Percentiles rank a stretch among this genome's conserved stretches.
Conservation (phyloP, 129 eudicot genomes). For the Glebionis coronaria region DNA sequence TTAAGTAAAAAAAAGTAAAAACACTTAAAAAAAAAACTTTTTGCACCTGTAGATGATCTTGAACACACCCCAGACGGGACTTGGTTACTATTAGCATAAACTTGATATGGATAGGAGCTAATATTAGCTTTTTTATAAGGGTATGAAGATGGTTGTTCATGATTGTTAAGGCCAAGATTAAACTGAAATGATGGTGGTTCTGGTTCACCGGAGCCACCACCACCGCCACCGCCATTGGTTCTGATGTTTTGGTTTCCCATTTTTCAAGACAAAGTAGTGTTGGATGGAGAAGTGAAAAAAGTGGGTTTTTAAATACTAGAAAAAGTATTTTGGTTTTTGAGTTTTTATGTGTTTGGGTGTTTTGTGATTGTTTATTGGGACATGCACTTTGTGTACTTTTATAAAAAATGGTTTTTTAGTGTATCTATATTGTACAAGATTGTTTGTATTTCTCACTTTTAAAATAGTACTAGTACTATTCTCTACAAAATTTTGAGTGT, state of each 20-base stretch:
- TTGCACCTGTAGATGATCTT: slow-evolving; percentile 17
- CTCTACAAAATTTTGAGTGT: no score
- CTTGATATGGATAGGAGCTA: not conserved
- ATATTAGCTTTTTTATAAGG: slow-evolving; percentile 21
- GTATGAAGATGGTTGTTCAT: slow-evolving; percentile 21
- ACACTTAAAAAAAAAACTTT: not conserved
- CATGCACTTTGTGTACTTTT: no score
- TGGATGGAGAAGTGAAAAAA: slow-evolving; percentile 9
- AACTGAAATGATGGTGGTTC: not conserved
- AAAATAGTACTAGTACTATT: no score
- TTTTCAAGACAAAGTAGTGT: not conserved
- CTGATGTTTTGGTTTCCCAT: slow-evolving; percentile 21
- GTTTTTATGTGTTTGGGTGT: no score
- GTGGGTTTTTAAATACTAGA: no score
- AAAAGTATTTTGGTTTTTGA: not conserved
- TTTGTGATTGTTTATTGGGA: no score
- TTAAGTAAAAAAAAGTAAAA: not conserved
- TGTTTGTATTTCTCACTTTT: no score
- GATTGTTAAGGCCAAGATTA: slow-evolving; percentile 36
- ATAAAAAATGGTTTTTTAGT: no score
- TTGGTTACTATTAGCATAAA: slow-evolving; percentile 15
- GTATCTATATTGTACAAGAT: no score
- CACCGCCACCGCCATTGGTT: not conserved
- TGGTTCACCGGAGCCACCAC: not conserved
- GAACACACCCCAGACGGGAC: slow-evolving; percentile 17